Percentiles rank a stretch among this genome's conserved stretches.
These are phyloP conservation scores for Phytopythium montanum DNA, from an alignment of 352 stramenopile species.

Conservation along the genomic window DNA sequence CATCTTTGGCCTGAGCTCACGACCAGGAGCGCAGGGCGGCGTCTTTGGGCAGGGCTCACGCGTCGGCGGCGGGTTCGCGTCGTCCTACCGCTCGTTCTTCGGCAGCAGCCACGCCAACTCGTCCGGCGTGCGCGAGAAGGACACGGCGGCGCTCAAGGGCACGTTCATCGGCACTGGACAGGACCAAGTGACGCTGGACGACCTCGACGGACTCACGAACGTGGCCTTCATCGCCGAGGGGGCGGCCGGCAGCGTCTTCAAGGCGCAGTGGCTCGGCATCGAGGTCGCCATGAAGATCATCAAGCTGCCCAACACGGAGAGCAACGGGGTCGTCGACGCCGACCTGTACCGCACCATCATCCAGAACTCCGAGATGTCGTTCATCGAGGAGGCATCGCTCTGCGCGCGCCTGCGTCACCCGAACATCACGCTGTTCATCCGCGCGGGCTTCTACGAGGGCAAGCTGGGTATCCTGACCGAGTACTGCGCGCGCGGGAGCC, in stretches of 20 bases:
- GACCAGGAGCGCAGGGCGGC: slow-evolving; percentile 5
- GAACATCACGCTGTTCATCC: slow-evolving; percentile 73
- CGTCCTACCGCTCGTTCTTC: slow-evolving; percentile 35
- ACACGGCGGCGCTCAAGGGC: slow-evolving; percentile 26
- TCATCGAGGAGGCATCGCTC: slow-evolving; percentile 59
- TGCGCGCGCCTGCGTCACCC: slow-evolving; percentile 58
- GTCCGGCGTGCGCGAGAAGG: slow-evolving; percentile 19
- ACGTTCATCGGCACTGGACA: slow-evolving; percentile 38
- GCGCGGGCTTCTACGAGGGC: slow-evolving; percentile 54
- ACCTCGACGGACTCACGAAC: slow-evolving; percentile 54
- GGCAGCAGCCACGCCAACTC: slow-evolving; percentile 21
- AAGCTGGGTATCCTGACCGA: slow-evolving; percentile 70
- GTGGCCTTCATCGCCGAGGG: slow-evolving; percentile 58
- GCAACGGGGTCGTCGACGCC: slow-evolving; percentile 26
- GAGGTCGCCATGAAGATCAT: slow-evolving; percentile 75
- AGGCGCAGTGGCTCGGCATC: slow-evolving; percentile 67
- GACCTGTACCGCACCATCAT: slow-evolving; percentile 73
- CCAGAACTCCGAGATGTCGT: slow-evolving; percentile 58
- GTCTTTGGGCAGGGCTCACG: slow-evolving; percentile 8
- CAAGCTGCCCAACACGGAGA: slow-evolving; percentile 48
- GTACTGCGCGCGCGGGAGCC: slow-evolving; percentile 57
- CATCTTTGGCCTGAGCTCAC: background rate
- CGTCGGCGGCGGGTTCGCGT: slow-evolving; percentile 17
- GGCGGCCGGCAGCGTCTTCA: slow-evolving; percentile 56
- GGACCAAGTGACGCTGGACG: slow-evolving; percentile 45